Evolutionary conservation across 2,329 filamentous ascomycete species (phyloP), one percentile per base, ranked within the genome.

Genomic region (Aureobasidium sp.): DNA sequence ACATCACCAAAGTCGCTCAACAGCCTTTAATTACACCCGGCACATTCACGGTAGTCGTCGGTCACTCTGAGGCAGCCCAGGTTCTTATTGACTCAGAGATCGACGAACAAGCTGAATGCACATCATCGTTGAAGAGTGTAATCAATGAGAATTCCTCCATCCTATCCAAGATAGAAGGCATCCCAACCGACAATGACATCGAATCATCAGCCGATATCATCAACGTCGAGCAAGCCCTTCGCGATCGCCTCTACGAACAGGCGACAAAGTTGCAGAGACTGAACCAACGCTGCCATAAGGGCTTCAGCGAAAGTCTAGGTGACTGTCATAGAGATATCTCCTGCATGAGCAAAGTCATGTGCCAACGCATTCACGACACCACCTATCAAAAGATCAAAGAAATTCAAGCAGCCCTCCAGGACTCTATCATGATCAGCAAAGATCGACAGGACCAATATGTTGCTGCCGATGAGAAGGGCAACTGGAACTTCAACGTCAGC

Each of bases 301-400:
- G 11, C 33, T 27, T 51, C 3, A 23, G 6, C 11, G 42, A 64
- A n/a, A 61, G 48, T 20, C 53, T 67, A 27, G 36, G 40, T 31
- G 59, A 63, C 20, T 67, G 65, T 36, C 40, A 67, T n/a, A 42
- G 29, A 18, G 65, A 62, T 29, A 16, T 67, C 36, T 33, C 40
- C n/a, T 67, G 65, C 18, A 56, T 61, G 45, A 38, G 38, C 43
- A 67, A 31, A 53, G 51, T 61, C n/a, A 53, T 67, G 48, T 67
- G 65, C 31, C 50, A 56, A 18, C 50, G 45, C 18, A 42, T 67
- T 10, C 58, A 61, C 33, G 58, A 64, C 40, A 64, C 60, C 6
- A 64, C 60, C 10, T 38, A 45, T 13, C 31, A 51, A 43, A 54
- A 55, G 29, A 43, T 64, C 50, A 55, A 54, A 29, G 29, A 64